Evolutionary conservation across 441 rosid species (phyloP).

Genomic region (Erodium trifolium): DNA sequence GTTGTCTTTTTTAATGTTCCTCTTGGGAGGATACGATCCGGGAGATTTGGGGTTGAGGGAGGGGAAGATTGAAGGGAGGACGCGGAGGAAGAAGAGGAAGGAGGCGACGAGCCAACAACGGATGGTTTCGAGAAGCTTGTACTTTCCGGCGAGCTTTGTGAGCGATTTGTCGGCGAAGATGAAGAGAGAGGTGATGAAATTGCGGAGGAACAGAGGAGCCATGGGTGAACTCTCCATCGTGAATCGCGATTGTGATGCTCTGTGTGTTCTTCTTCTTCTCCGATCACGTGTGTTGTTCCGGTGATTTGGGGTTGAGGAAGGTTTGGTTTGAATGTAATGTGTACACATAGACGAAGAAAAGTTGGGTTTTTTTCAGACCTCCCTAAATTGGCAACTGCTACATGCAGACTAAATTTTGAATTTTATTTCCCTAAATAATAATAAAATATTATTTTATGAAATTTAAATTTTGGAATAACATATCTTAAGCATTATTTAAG

Average conservation of each 20-base stretch:
- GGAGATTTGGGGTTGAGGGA: conserved; percentile 16
- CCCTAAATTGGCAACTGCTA: no score
- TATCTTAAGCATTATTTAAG: no score
- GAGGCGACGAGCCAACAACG: conserved; percentile 35
- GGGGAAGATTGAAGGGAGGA: conserved; percentile 28
- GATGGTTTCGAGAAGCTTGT: conserved; percentile 39
- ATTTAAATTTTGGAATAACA: no score
- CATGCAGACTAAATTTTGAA: no score
- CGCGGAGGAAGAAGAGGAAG: conserved; percentile 54
- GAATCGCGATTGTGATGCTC: not conserved
- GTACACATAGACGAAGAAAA: no score
- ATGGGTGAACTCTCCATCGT: conserved; percentile 36
- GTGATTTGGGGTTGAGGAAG: no score
- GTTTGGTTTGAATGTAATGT: no score
- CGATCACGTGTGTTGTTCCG: not conserved
- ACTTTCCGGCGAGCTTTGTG: conserved; percentile 31
- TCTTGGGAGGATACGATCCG: not conserved
- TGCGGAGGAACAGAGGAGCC: conserved; percentile 49
- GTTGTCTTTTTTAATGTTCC: conserved; percentile 15
- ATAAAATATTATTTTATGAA: no score
- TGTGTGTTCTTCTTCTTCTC: no score
- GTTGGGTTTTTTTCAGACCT: no score
- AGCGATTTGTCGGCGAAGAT: conserved; percentile 57
- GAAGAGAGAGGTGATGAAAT: conserved; percentile 37
- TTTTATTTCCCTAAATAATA: no score